phyloP scores from a whole-genome alignment of 2,329 filamentous ascomycete genomes.

The Epichloe coenophiala region DNA sequence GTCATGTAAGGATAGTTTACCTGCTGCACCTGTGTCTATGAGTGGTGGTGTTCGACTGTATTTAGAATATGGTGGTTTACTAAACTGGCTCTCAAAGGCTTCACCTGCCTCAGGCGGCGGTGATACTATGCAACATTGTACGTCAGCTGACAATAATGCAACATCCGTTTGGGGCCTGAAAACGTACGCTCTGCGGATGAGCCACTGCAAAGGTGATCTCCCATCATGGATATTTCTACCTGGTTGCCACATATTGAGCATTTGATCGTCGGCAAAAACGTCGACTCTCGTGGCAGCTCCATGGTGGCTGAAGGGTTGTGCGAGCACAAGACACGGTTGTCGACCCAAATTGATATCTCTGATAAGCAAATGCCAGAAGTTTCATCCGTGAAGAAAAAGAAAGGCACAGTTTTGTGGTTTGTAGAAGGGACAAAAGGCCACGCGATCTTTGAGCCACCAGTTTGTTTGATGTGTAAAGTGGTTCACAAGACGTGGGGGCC shows the following conservation, averaged over 20 bases:
- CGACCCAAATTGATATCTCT: neutral
- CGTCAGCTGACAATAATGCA: neutral
- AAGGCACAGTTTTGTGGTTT: neutral
- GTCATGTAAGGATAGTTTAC: conserved; percentile 22
- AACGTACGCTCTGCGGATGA: conserved; percentile 33
- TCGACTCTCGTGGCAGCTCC: conserved; percentile 45
- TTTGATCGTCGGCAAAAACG: conserved; percentile 72
- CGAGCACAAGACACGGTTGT: neutral
- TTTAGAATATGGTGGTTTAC: conserved; percentile 19
- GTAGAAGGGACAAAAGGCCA: too few species aligned
- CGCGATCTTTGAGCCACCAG: neutral
- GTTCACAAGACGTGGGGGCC: neutral
- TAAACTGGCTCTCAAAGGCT: conserved; percentile 13
- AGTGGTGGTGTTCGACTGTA: conserved; percentile 29
- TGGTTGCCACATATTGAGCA: conserved; percentile 68
- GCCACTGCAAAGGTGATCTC: conserved; percentile 61
- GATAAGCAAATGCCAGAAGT: neutral
- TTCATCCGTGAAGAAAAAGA: neutral
- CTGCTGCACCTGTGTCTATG: conserved; percentile 39
- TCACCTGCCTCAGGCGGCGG: conserved; percentile 23
- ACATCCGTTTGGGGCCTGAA: neutral
- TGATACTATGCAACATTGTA: conserved; percentile 16
- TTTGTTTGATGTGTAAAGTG: neutral
- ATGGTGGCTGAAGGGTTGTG: conserved; percentile 16
- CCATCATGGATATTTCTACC: conserved; percentile 76